Base-by-base conservation (phyloP, 1,139 yeast species). In the Taphrina confusa region DNA sequence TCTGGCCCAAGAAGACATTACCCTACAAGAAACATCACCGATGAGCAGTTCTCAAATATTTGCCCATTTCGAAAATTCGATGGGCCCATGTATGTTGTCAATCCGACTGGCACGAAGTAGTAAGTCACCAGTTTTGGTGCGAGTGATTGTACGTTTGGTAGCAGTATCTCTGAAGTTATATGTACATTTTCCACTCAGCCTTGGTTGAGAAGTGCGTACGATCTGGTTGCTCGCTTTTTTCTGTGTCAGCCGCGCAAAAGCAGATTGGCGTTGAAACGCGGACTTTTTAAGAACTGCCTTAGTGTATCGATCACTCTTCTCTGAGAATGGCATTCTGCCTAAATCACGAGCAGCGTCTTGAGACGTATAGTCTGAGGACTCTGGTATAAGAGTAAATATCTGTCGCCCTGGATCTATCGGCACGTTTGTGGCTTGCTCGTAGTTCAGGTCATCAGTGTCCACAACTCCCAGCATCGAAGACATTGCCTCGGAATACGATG, bases 261-360 rank as follows among this genome's bases (percentile, higher is more conserved):
- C 52, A 33, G 52, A 47, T 12, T 18, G 31, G 22, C 22, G 39
- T 23, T 54, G 51, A 14, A 23, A 54, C 4, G 36, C 27, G 14
- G 58, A 44, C 27, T 34, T 31, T 27, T 18, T 33, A 20, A 54
- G 18, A 45, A 54, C 42, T 11, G 49, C 11, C n/a, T 54, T 44
- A 8, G 44, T 25, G 42, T 42, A 30, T 8, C 31, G 22, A 25
- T 54, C 45, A 33, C 31, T 27, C n/a, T 45, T 44, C 25, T 54
- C 40, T 9, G 44, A 34, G 27, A 54, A 34, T 1, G 51, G 51
- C 5, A 23, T 27, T 46, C 34, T 42, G n/a, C 58, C 51, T 2
- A 54, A 45, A 16, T 54, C 58, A 12, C 28, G 22, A 12, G 58
- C 58, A n/a, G 58, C 58, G 44, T 54, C 58, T n/a, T 44, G 16